Evolutionary conservation across 768 basidiomycete species (phyloP).

Genomic region (Clathrus columnatus): DNA sequence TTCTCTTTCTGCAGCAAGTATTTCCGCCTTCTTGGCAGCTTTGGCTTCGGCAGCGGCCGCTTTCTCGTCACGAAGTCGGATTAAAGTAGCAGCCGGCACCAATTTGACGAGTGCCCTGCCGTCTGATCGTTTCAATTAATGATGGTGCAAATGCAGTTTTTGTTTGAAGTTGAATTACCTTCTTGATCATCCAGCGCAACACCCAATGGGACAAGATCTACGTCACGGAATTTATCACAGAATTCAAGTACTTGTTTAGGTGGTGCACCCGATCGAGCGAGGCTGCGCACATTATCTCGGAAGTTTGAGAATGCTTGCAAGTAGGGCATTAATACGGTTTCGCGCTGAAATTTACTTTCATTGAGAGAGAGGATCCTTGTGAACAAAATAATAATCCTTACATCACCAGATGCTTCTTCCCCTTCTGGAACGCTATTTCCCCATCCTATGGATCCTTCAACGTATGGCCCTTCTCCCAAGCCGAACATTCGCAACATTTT

Average conservation of each 20-base stretch:
- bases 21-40: slow-evolving; percentile 67
- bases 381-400: slow-evolving; percentile 12
- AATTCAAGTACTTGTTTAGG: slow-evolving; percentile 76
- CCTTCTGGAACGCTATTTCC: slow-evolving; percentile 47
- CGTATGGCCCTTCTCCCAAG: slow-evolving; percentile 57
- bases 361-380: slow-evolving; percentile 2
- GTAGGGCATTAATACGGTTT: slow-evolving; percentile 84
- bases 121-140: slow-evolving; percentile 36
- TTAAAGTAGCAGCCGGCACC: slow-evolving; percentile 71
- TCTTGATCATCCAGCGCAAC: slow-evolving; percentile 96
- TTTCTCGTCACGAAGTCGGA: slow-evolving; percentile 85
- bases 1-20: slow-evolving; percentile 52
- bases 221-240: slow-evolving; percentile 84
- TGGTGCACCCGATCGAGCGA: slow-evolving; percentile 68
- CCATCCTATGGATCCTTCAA: slow-evolving; percentile 66
- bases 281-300: slow-evolving; percentile 77
- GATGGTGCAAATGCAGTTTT: no score
- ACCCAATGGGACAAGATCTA: slow-evolving; percentile 86
- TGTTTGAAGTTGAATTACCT: slow-evolving; percentile 38
- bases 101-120: slow-evolving; percentile 94
- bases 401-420: slow-evolving; percentile 25
- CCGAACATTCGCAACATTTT: slow-evolving; percentile 61
- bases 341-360: slow-evolving; percentile 44
- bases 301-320: slow-evolving; percentile 78
- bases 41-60: slow-evolving; percentile 65